Conservation (phyloP, 305 asterid genomes). For the Solanum chacoense region DNA sequence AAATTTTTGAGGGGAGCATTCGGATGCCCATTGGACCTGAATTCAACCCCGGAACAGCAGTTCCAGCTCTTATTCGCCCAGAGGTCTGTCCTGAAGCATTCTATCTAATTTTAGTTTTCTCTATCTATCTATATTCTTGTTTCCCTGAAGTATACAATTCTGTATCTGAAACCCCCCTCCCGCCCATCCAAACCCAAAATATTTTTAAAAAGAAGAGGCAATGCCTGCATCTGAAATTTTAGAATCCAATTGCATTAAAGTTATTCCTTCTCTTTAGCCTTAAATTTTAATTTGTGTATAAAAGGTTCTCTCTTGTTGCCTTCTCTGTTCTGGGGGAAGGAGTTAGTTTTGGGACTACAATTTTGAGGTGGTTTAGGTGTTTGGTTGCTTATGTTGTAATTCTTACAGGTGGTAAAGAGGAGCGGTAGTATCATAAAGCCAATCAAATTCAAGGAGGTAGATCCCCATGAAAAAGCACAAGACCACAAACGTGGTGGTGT, state of each 20-base stretch:
- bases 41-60: conserved; percentile 58
- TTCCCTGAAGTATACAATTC: not conserved
- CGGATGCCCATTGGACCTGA: conserved; percentile 97
- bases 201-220: not conserved
- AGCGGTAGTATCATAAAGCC: conserved; percentile 75
- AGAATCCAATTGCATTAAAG: not conserved
- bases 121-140: not conserved
- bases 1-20: conserved; percentile 67
- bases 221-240: not conserved
- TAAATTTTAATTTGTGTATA: not conserved
- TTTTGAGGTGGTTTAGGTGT: not conserved
- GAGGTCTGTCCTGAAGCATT: conserved; percentile 34
- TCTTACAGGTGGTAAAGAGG: conserved; percentile 66
- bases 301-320: not conserved
- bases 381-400: not conserved
- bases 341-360: not conserved
- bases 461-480: conserved; percentile 37
- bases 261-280: not conserved
- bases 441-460: conserved; percentile 45
- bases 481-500: conserved; percentile 6
- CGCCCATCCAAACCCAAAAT: not conserved
- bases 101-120: not conserved
- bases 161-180: not conserved
- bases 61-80: conserved; percentile 82
- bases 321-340: not conserved